A percentile compares a stretch with the other conserved stretches of the same genome.
Evolutionary conservation across 2,329 filamentous ascomycete species (phyloP).

Genomic region (Aspergillus hortae): DNA sequence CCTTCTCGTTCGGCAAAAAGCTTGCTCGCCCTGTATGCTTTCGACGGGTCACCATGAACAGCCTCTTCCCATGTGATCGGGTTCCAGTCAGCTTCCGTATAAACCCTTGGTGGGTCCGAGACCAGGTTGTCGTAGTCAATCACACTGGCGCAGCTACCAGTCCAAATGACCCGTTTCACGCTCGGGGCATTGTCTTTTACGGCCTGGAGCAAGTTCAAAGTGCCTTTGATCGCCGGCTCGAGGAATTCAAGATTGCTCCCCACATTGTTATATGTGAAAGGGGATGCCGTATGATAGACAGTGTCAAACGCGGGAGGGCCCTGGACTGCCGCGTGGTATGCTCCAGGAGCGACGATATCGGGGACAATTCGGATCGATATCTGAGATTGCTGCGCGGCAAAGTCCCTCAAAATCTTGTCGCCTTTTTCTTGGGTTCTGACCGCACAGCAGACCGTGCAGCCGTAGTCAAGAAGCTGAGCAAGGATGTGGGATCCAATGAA

Average conservation of each 20-base stretch:
- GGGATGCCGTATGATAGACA: not conserved
- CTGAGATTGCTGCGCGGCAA: not conserved
- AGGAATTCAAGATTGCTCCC: not conserved
- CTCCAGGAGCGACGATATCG: not conserved
- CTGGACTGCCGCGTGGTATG: not conserved
- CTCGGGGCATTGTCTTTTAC: slow-evolving; percentile 8
- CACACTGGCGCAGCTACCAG: slow-evolving; percentile 10
- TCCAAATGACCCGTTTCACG: slow-evolving; percentile 10
- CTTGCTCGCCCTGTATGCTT: not conserved
- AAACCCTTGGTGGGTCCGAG: slow-evolving; percentile 4
- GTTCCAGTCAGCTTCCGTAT: slow-evolving; percentile 4
- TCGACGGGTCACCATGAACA: not conserved
- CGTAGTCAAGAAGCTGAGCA: not conserved
- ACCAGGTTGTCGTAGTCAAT: slow-evolving; percentile 9
- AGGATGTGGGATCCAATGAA: not conserved
- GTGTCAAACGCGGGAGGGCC: not conserved
- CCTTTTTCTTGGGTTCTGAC: not conserved
- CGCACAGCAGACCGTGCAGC: not conserved
- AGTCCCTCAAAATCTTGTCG: not conserved
- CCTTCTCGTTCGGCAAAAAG: not conserved
- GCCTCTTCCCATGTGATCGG: not conserved
- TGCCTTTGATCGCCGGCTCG: not conserved
- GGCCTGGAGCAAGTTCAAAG: not conserved
- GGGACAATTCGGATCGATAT: not conserved
- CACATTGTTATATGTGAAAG: not conserved